Base-by-base conservation (phyloP, 2,329 filamentous ascomycete genomes). In the Coleophoma cylindrospora region DNA sequence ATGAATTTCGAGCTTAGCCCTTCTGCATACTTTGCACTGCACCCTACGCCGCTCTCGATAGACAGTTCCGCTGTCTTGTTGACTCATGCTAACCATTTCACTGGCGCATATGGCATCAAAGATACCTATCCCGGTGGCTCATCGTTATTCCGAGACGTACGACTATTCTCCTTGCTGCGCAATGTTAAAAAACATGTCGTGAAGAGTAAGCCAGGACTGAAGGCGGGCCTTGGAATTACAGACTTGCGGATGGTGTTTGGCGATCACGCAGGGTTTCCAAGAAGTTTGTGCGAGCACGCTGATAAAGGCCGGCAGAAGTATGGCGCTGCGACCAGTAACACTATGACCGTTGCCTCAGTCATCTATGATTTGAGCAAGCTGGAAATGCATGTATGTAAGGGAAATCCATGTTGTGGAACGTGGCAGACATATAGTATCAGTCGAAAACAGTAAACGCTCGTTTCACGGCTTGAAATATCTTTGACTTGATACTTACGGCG, bases 1-100 rank as follows among this genome's bases (percentile, higher is more conserved):
- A 48, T 62, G n/a, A 55, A 54, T 13, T 40, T 66, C 10, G 64
- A 66, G 14, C 37, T 40, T 40, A 15, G 37, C 13, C 37, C 37
- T 4, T 40, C 37, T 19, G 19, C n/a, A 14, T 40, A 40, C 37
- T 40, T 40, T 14, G 37, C 37, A 10, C 37, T 40, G 10, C 37
- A 40, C n/a, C 37, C 37, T 3, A 40, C 37, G n/a, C n/a, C 9
- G 9, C n/a, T 40, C 37, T 40, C 37, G 2, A 15, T 14, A 14
- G 8, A 15, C 9, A 10, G n/a, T 15, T 15, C 37, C 13, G n/a
- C 37, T 15, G n/a, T 10, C 13, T 15, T 40, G 12, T n/a, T 40
- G 11, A 40, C 37, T 10, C 37, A 40, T 19, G 37, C 37, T 12
- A 40, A 40, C 19, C 37, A 40, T 19, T 40, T 40, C 37, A 15